These are phyloP conservation scores for Teratosphaeria destructans DNA, from an alignment of 2,329 filamentous ascomycete genomes.

Conservation along the genomic window DNA sequence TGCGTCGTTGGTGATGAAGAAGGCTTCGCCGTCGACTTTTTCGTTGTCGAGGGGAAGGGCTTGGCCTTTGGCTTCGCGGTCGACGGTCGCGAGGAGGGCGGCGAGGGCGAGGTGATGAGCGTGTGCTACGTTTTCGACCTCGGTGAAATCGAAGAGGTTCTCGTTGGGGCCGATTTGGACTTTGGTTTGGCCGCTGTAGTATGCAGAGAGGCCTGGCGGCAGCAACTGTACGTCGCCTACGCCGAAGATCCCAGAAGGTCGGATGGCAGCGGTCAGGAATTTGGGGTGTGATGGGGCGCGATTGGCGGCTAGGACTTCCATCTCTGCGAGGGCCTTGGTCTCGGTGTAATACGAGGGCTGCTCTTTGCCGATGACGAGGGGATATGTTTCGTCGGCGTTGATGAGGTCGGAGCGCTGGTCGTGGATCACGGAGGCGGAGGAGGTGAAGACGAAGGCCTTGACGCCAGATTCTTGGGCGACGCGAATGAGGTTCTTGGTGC, in stretches of 20 bases:
- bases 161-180: slow-evolving; percentile 42
- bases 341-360: slow-evolving; percentile 43
- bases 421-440: slow-evolving; percentile 40
- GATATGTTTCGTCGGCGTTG: slow-evolving; percentile 41
- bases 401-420: slow-evolving; percentile 35
- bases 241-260: slow-evolving; percentile 43
- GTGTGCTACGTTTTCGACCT: slow-evolving; percentile 42
- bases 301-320: slow-evolving; percentile 39
- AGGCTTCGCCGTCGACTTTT: slow-evolving; percentile 40
- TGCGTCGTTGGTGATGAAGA: slow-evolving; percentile 42
- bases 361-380: slow-evolving; percentile 33
- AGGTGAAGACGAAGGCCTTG: slow-evolving; percentile 45
- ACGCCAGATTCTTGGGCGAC: slow-evolving; percentile 38
- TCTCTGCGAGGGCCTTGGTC: slow-evolving; percentile 41
- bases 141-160: slow-evolving; percentile 46
- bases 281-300: slow-evolving; percentile 28
- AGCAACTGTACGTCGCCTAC: slow-evolving; percentile 38
- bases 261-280: slow-evolving; percentile 41
- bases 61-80: slow-evolving; percentile 21
- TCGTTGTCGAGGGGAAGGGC: slow-evolving; percentile 35
- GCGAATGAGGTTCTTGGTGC: slow-evolving; percentile 39
- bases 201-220: slow-evolving; percentile 35
- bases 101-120: slow-evolving; percentile 41
- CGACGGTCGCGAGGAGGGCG: slow-evolving; percentile 37
- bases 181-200: slow-evolving; percentile 38